Evolutionary conservation across 495 filamentous ascomycete genomes (phyloP).

Genomic region (Penicillium waksmanii): DNA sequence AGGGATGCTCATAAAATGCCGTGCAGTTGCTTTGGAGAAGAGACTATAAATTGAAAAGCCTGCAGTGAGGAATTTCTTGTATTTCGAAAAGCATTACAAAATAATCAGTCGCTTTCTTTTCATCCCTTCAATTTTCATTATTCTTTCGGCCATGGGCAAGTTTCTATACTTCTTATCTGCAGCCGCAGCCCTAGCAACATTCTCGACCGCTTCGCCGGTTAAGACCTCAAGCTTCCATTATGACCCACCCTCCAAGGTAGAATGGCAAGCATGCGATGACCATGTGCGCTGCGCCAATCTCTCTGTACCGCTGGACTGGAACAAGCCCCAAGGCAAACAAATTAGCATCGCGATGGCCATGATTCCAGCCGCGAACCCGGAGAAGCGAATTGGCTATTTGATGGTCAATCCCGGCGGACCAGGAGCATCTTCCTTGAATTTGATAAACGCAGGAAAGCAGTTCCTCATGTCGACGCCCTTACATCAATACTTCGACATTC

Average conservation of each 20-base stretch:
- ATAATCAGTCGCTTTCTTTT: no score
- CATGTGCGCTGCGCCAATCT: neutral
- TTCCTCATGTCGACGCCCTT: neutral
- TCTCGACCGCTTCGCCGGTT: neutral
- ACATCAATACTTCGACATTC: slow-evolving; percentile 41
- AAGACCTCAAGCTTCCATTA: neutral
- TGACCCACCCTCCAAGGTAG: neutral
- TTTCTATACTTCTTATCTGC: neutral
- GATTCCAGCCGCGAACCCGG: neutral
- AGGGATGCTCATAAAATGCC: no score
- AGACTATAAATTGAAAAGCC: no score
- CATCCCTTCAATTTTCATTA: neutral
- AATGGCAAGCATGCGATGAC: neutral
- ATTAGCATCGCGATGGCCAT: neutral
- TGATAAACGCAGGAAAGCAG: neutral
- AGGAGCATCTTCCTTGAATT: neutral
- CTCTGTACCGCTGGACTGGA: neutral
- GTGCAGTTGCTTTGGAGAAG: no score
- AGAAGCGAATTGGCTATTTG: slow-evolving; percentile 2
- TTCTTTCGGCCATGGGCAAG: neutral
- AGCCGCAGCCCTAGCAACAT: neutral
- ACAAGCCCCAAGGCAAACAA: neutral
- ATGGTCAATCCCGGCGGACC: slow-evolving; percentile 2
- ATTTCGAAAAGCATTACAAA: no score
- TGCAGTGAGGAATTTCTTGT: no score